Percentiles rank a stretch among this genome's conserved stretches.
These are phyloP conservation scores for Penicillium flavigenum DNA, from an alignment of 495 filamentous ascomycete genomes.

Conservation along the genomic window DNA sequence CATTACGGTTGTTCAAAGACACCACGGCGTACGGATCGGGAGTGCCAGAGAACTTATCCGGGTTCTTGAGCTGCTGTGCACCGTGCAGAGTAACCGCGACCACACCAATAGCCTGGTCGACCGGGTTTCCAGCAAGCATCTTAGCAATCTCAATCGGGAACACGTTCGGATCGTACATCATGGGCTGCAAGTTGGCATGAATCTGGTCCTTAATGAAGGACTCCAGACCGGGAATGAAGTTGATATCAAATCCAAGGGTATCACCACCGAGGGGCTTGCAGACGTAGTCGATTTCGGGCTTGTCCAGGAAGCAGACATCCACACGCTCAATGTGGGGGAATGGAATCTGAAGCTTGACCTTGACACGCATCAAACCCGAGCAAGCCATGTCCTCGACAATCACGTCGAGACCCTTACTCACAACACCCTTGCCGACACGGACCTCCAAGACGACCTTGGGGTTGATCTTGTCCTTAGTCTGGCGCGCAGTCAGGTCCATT, in stretches of 20 bases:
- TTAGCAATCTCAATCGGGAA: slow-evolving; percentile 99
- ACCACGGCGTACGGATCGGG: slow-evolving; percentile 88
- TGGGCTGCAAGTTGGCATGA: slow-evolving; percentile 84
- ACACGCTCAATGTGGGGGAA: slow-evolving; percentile 94
- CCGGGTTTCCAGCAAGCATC: slow-evolving; percentile 91
- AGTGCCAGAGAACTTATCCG: slow-evolving; percentile 89
- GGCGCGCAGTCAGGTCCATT: slow-evolving; percentile 83
- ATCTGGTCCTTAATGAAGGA: slow-evolving; percentile 94
- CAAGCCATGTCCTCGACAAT: slow-evolving; percentile 98
- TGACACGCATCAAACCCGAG: slow-evolving; percentile 89
- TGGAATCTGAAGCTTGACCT: slow-evolving; percentile 92
- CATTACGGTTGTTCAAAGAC: slow-evolving; percentile 77
- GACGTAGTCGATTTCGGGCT: slow-evolving; percentile 84
- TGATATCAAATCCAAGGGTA: slow-evolving; percentile 94
- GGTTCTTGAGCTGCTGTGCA: slow-evolving; percentile 88
- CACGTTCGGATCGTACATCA: slow-evolving; percentile 97
- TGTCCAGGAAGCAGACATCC: slow-evolving; percentile 82
- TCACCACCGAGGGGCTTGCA: slow-evolving; percentile 98
- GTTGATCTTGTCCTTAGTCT: slow-evolving; percentile 92
- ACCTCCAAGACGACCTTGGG: slow-evolving; percentile 95
- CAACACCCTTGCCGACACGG: slow-evolving; percentile 86
- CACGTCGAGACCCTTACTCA: slow-evolving; percentile 94
- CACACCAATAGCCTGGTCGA: slow-evolving; percentile 95
- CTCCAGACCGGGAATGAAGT: slow-evolving; percentile 94
- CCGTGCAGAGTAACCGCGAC: slow-evolving; percentile 88